Conservation (phyloP, 1,284 basidiomycete genomes). For the Phellopilus nigrolimitatus region DNA sequence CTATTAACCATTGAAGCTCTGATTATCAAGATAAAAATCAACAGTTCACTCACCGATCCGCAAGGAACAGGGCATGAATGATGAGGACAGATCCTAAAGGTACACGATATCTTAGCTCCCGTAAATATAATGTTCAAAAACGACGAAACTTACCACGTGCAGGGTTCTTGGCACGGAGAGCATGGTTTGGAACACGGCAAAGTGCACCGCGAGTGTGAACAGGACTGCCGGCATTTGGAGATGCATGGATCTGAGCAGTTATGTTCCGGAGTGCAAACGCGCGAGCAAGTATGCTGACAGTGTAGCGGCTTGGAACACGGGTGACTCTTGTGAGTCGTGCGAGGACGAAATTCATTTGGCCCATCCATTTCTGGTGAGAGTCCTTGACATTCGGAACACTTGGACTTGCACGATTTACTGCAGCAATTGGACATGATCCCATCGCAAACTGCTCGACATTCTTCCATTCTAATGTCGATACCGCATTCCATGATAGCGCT, state of each 20-base stretch:
- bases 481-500: conserved; percentile 41
- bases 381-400: conserved; percentile 48
- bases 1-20: conserved; percentile 31
- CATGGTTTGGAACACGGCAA: conserved; percentile 51
- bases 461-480: conserved; percentile 34
- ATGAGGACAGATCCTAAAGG: conserved; percentile 48
- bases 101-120: conserved; percentile 1
- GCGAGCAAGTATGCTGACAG: conserved; percentile 55
- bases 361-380: too few relatives aligned
- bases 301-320: conserved; percentile 48
- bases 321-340: conserved; percentile 42
- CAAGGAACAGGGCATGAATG: conserved; percentile 59
- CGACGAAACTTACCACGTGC: conserved; percentile 42
- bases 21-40: background rate
- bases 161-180: conserved; percentile 58
- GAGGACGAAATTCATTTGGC: conserved; percentile 12
- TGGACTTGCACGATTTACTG: conserved; percentile 43
- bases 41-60: conserved; percentile 49
- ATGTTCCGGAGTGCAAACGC: conserved; percentile 48
- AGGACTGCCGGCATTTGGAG: conserved; percentile 49
- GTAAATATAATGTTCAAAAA: background rate
- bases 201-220: conserved; percentile 47
- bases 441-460: conserved; percentile 43
- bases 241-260: conserved; percentile 45
- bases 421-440: conserved; percentile 51